phyloP scores from a whole-genome alignment of 148 eudicot genomes.

The Diospyros kaki region DNA sequence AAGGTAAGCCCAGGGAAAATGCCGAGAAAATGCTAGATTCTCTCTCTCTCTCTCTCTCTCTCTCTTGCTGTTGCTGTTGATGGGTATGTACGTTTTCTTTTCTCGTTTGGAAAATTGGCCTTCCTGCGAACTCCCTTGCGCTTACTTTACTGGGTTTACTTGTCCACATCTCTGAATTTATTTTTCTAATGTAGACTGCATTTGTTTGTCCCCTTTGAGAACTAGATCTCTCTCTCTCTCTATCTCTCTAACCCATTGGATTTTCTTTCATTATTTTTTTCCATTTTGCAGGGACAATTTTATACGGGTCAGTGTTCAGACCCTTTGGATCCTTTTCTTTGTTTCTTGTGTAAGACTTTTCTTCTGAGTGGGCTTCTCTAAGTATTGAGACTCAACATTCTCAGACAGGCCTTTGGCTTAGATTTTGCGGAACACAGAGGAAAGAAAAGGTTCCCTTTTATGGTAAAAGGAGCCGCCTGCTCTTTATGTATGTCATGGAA shows the following conservation, averaged over 20 bases:
- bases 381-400: conserved; percentile 12
- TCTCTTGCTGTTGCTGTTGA: background rate
- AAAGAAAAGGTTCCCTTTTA: conserved; percentile 7
- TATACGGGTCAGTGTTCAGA: background rate
- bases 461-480: conserved; percentile 3
- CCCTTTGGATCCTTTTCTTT: background rate
- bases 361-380: background rate
- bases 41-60: background rate
- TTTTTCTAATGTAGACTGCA: conserved; percentile 4
- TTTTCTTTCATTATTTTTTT: background rate
- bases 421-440: background rate
- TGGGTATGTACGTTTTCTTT: conserved; percentile 9
- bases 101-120: background rate
- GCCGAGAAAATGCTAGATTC: background rate
- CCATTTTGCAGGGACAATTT: background rate
- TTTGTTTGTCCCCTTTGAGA: background rate
- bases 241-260: conserved; percentile 1
- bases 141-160: background rate
- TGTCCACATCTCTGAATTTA: conserved; percentile 3
- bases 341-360: background rate
- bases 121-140: background rate
- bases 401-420: conserved; percentile 6
- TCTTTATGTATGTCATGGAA: background rate
- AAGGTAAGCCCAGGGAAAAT: conserved; percentile 13
- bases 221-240: conserved; percentile 18